Conservation (phyloP, 2,329 filamentous ascomycete species). For the Diplocarpon mali region DNA sequence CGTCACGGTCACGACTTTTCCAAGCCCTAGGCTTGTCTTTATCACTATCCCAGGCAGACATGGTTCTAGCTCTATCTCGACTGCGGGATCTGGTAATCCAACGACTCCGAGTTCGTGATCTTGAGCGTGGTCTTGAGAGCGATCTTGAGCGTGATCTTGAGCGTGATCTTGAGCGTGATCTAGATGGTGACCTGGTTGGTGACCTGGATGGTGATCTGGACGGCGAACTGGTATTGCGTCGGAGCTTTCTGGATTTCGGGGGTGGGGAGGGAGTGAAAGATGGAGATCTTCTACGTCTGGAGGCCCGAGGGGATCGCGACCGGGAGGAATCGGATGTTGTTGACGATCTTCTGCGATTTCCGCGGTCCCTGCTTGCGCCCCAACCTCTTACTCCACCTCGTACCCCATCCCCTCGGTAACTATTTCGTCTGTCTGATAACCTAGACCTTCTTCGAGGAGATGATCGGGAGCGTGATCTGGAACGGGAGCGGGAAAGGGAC, state of each 20-base stretch:
- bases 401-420: constrained; percentile 22
- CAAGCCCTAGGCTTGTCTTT: constrained; percentile 16
- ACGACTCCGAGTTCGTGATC: constrained; percentile 20
- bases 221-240: constrained; percentile 22
- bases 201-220: constrained; percentile 23
- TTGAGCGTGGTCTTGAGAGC: constrained; percentile 6
- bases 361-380: constrained; percentile 25
- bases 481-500: constrained; percentile 4
- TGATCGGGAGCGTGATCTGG: constrained; percentile 26
- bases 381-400: constrained; percentile 22
- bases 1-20: constrained; percentile 22
- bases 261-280: constrained; percentile 24
- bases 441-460: constrained; percentile 24
- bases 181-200: constrained; percentile 23
- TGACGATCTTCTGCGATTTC: constrained; percentile 22
- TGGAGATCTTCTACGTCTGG: constrained; percentile 24
- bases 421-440: constrained; percentile 22
- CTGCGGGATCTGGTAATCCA: constrained; percentile 13
- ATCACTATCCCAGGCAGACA: constrained; percentile 19
- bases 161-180: constrained; percentile 23
- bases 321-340: constrained; percentile 12
- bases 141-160: constrained; percentile 15
- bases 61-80: constrained; percentile 12
- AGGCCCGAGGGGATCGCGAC: constrained; percentile 21
- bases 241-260: constrained; percentile 7